Percentiles rank a stretch among this genome's conserved stretches.
These are phyloP conservation scores for Ustilago vetiveriae DNA, from an alignment of 1,284 basidiomycete genomes.

Conservation along the genomic window DNA sequence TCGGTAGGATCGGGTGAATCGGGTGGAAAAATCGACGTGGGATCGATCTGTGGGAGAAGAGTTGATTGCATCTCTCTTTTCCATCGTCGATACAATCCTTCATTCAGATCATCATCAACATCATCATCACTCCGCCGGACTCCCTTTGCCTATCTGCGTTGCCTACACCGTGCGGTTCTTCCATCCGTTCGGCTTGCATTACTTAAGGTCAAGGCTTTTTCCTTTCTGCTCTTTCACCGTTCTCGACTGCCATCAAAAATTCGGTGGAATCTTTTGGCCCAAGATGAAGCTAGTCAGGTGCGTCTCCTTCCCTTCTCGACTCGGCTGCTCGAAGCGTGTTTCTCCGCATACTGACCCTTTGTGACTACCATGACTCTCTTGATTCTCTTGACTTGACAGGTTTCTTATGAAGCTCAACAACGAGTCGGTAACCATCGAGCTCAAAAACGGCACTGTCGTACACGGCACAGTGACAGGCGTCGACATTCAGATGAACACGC, in stretches of 20 bases:
- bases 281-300: conserved; percentile 67
- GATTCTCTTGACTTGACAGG: no score
- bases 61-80: not conserved
- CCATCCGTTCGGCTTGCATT: not conserved
- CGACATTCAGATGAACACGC: conserved; percentile 82
- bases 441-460: conserved; percentile 95
- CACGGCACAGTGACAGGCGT: conserved; percentile 91
- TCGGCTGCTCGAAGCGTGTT: no score
- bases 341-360: not conserved
- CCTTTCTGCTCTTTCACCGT: no score
- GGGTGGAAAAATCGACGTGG: not conserved
- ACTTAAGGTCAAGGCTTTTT: conserved; percentile 46
- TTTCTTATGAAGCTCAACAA: conserved; percentile 99
- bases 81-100: not conserved
- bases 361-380: no score
- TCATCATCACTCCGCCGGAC: conserved; percentile 18
- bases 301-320: no score
- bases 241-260: not conserved
- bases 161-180: no score
- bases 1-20: not conserved
- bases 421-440: conserved; percentile 96
- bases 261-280: no score
- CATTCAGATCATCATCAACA: not conserved
- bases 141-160: conserved; percentile 28
- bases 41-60: not conserved